phyloP scores from a whole-genome alignment of 2,329 filamentous ascomycete genomes.

The Penicillium sp. region DNA sequence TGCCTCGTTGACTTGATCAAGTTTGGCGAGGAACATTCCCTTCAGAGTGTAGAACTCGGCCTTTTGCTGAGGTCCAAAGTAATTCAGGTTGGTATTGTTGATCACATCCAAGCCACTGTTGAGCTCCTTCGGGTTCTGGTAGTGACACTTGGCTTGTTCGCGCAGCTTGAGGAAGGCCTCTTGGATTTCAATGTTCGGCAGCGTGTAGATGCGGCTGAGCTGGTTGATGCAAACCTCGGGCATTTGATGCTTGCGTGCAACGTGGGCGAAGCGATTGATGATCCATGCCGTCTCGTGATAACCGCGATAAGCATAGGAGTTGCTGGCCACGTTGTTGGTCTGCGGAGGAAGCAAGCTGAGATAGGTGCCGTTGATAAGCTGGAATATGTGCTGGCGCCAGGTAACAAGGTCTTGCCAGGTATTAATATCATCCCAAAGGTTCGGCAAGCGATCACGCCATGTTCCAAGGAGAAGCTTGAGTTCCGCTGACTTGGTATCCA shows the following conservation, averaged over 20 bases:
- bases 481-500: slow-evolving; percentile 94
- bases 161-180: slow-evolving; percentile 97
- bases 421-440: slow-evolving; percentile 99
- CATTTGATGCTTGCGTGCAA: slow-evolving; percentile 94
- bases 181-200: slow-evolving; percentile 99
- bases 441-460: slow-evolving; percentile 93
- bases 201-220: slow-evolving; percentile 94
- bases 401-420: slow-evolving; percentile 99
- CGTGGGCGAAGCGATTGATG: slow-evolving; percentile 97
- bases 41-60: slow-evolving; percentile 99
- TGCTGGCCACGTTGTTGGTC: slow-evolving; percentile 80
- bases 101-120: slow-evolving; percentile 95
- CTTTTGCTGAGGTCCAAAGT: slow-evolving; percentile 94
- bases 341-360: slow-evolving; percentile 80
- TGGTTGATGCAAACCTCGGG: slow-evolving; percentile 97
- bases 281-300: slow-evolving; percentile 99
- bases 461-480: slow-evolving; percentile 90
- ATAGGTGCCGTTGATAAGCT: slow-evolving; percentile 93
- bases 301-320: slow-evolving; percentile 93
- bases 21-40: slow-evolving; percentile 97
- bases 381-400: slow-evolving; percentile 98
- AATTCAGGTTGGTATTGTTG: slow-evolving; percentile 99
- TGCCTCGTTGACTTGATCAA: slow-evolving; percentile 87
- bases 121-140: slow-evolving; percentile 91
- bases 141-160: slow-evolving; percentile 99